These are phyloP conservation scores for Fusarium kyushuense DNA, from an alignment of 2,329 filamentous ascomycete species.

Conservation along the genomic window DNA sequence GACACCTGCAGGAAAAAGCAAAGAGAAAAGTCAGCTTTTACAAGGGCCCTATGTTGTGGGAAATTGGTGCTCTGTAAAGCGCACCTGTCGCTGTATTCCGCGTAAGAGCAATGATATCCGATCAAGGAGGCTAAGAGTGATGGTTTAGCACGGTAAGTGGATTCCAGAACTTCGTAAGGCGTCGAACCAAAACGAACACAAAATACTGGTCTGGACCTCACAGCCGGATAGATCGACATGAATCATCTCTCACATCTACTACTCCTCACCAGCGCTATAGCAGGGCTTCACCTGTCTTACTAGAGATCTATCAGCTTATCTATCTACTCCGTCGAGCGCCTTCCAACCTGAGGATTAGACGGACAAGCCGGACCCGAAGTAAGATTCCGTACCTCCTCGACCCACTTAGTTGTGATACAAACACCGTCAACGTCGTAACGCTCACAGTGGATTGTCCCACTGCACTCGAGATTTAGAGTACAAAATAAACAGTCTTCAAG, in stretches of 20 bases:
- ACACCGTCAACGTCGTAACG: slow-evolving; percentile 1
- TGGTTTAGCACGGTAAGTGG: neutral
- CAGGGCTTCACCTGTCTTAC: neutral
- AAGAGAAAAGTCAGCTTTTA: neutral
- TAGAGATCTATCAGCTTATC: neutral
- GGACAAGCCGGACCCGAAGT: neutral
- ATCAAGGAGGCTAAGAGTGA: neutral
- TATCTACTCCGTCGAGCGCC: neutral
- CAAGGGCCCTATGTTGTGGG: neutral
- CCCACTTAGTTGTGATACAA: neutral
- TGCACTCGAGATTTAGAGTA: neutral
- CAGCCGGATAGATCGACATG: neutral
- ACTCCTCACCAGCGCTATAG: neutral
- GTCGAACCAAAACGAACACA: neutral
- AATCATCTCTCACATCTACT: neutral
- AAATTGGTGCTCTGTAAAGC: neutral
- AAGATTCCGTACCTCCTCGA: neutral
- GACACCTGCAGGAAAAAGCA: neutral
- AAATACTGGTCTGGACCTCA: neutral
- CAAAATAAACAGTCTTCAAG: neutral
- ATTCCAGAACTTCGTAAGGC: neutral
- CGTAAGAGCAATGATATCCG: neutral
- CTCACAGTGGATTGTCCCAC: neutral
- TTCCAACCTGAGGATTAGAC: neutral
- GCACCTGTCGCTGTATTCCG: neutral